phyloP scores from a whole-genome alignment of 2,329 filamentous ascomycete genomes.

The Elsinoe ampelina region DNA sequence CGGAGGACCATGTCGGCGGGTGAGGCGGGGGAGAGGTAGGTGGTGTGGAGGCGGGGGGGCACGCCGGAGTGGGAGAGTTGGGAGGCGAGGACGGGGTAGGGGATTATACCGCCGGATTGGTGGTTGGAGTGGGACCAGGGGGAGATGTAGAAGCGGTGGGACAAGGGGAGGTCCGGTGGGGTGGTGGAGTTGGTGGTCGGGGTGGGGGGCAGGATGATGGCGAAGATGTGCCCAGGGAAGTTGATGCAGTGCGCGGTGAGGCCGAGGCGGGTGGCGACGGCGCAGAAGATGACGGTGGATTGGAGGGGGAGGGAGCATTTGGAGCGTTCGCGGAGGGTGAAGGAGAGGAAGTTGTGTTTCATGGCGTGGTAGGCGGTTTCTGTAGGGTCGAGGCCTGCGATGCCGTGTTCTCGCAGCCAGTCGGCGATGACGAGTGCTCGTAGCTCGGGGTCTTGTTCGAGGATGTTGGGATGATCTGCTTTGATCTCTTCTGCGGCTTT shows the following conservation, averaged over 20 bases:
- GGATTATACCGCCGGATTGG: slow-evolving; percentile 29
- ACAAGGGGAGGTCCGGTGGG: slow-evolving; percentile 43
- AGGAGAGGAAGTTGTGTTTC: slow-evolving; percentile 80
- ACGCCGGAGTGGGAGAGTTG: slow-evolving; percentile 51
- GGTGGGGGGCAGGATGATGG: slow-evolving; percentile 53
- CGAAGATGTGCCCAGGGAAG: slow-evolving; percentile 78
- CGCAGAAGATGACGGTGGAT: slow-evolving; percentile 78
- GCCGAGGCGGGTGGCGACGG: slow-evolving; percentile 63
- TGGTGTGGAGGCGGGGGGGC: slow-evolving; percentile 28
- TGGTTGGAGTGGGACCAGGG: slow-evolving; percentile 66
- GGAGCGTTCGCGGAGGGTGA: slow-evolving; percentile 65
- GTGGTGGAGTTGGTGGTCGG: slow-evolving; percentile 44
- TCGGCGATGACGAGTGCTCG: slow-evolving; percentile 59
- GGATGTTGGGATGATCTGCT: slow-evolving; percentile 43
- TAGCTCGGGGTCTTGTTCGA: slow-evolving; percentile 50
- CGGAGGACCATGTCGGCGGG: slow-evolving; percentile 62
- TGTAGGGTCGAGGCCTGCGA: slow-evolving; percentile 53
- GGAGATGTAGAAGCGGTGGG: slow-evolving; percentile 53
- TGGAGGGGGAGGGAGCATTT: slow-evolving; percentile 81
- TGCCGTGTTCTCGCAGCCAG: slow-evolving; percentile 59
- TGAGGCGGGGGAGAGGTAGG: slow-evolving; percentile 56
- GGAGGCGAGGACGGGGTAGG: slow-evolving; percentile 17
- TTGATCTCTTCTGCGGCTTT: slow-evolving; percentile 50
- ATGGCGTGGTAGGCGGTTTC: slow-evolving; percentile 61
- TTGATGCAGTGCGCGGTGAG: slow-evolving; percentile 70